Base-by-base conservation (phyloP, 169 alveolate genomes). In the Theileria orientalis region DNA sequence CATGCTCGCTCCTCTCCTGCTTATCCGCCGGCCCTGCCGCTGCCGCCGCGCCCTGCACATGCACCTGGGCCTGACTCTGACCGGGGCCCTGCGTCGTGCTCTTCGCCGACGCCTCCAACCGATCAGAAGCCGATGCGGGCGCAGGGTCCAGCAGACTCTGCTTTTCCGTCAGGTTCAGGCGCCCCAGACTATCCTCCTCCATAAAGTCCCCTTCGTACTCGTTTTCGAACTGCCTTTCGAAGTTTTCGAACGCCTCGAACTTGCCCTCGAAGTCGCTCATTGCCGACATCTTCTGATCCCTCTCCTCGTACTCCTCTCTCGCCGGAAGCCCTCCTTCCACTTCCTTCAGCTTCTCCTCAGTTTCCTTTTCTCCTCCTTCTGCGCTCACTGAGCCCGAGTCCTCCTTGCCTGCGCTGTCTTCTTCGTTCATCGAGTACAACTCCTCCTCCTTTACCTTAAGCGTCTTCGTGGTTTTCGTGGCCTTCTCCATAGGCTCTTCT, bases 131-230 rank as follows among this genome's bases (percentile, higher is more conserved):
- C 13, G 37, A 41, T 23, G 64, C 64, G 13, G n/a, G n/a, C n/a
- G n/a, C n/a, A n/a, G n/a, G n/a, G 11, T 67, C 77, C 33, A 47
- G 47, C 37, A 79, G 51, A 21, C 76, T 57, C 40, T 70, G 66
- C 46, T 66, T 41, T 8, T 67, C 51, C 63, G 69, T 41, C 27
- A 66, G 78, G 7, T 61, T 32, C 37, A 63, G 78, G 30, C 29
- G 29, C 27, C 56, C 56, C 68, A 47, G 11, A 47, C 21, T n/a
- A 47, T 9, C 57, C n/a, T n/a, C n/a, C n/a, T n/a, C n/a, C n/a
- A n/a, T n/a, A n/a, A n/a, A n/a, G n/a, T n/a, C n/a, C n/a, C n/a
- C n/a, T n/a, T n/a, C n/a, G n/a, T n/a, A n/a, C n/a, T n/a, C n/a
- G n/a, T n/a, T n/a, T n/a, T n/a, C n/a, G n/a, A n/a, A n/a, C n/a